Evolutionary conservation across 2,329 filamentous ascomycete genomes (phyloP), one percentile per base, ranked within the genome.

Genomic region (Fusarium sp.): DNA sequence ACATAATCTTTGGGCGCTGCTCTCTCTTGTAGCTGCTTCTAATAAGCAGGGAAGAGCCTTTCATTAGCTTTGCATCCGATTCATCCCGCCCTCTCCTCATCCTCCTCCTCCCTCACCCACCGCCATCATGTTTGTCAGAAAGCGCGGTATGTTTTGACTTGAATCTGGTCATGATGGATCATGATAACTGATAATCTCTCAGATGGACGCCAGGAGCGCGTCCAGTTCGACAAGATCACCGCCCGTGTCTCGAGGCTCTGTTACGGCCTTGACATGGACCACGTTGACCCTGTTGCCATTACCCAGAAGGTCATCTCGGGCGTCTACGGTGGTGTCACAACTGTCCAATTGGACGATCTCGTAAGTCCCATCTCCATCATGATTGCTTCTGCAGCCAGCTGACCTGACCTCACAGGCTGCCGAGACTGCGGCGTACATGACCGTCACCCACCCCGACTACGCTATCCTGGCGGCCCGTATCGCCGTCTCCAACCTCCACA

Each of bases 161-260:
- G 67, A 37, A 43, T 35, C 60, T 43, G 3, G 13, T 50, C 48
- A 45, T 52, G n/a, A 57, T n/a, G 24, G 41, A 43, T 64, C 43
- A 54, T 50, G 35, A 31, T 52, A 57, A 58, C 82, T 86, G 67
- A 84, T 79, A n/a, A 10, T 27, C 11, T 24, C 11, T 20, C 18
- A 65, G 97, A 99, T 90, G 96, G 96, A 87, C 97, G 97, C 89
- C 98, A 98, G 89, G 97, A 99, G 90, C 97, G 97, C 85, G 97
- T 99, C 76, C 97, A 99, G 85, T 99, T 99, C 88, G 97, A 99
- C 90, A 99, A 99, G 89, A 99, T 99, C 91, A 98, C 97, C 81
- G 97, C 97, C 80, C 95, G 97, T 85, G 97, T 99, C 78, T 98
- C 97, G 56, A 92, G 97, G 81, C 89, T 99, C 82, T 99, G 97